These are phyloP conservation scores for Ogataea populi-albae DNA, from an alignment of 805 yeast species.

Conservation along the genomic window DNA sequence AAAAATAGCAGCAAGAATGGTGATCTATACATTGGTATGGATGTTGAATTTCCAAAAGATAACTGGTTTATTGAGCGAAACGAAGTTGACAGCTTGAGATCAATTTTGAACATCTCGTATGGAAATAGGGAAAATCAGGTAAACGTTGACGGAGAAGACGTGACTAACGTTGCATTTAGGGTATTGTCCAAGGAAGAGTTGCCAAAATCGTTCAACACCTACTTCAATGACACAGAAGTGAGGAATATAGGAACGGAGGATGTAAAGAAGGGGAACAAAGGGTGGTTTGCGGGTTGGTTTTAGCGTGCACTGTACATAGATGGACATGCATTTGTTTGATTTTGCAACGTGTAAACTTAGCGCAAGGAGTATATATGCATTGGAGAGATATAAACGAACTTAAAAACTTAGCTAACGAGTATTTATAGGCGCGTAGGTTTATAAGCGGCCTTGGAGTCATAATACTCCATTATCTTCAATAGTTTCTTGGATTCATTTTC, in stretches of 20 bases:
- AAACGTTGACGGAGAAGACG: constrained; percentile 22
- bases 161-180: constrained; percentile 24
- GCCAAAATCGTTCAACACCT: constrained; percentile 30
- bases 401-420: constrained; percentile 5
- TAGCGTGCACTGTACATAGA: constrained; percentile 3
- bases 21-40: constrained; percentile 66
- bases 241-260: constrained; percentile 28
- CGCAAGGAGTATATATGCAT: neutral
- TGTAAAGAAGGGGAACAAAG: constrained; percentile 19
- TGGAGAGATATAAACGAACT: neutral
- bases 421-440: constrained; percentile 22
- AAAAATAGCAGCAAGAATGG: constrained; percentile 44
- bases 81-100: constrained; percentile 54
- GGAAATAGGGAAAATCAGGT: constrained; percentile 14
- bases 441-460: constrained; percentile 19
- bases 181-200: constrained; percentile 21
- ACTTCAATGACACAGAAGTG: constrained; percentile 24
- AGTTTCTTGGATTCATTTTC: constrained; percentile 20
- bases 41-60: constrained; percentile 79
- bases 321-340: constrained; percentile 2
- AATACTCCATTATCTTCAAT: constrained; percentile 19
- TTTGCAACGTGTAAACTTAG: neutral
- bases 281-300: constrained; percentile 28
- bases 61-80: constrained; percentile 77
- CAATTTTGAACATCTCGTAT: constrained; percentile 44